These are phyloP conservation scores for Mycosarcoma maydis DNA, from an alignment of 1,284 basidiomycete species.

Conservation along the genomic window DNA sequence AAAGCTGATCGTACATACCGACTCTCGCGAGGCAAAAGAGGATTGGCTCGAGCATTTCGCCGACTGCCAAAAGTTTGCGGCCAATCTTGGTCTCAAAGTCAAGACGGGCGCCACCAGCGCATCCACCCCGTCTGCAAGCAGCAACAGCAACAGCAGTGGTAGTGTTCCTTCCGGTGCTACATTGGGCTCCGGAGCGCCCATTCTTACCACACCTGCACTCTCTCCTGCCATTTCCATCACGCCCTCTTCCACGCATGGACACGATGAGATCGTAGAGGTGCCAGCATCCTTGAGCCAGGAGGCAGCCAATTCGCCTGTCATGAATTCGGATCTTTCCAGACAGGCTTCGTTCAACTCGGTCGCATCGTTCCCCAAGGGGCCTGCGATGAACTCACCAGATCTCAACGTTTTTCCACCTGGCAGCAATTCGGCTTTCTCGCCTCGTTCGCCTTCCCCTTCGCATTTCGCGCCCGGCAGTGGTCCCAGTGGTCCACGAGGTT, in stretches of 20 bases:
- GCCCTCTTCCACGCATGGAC: conserved; percentile 41
- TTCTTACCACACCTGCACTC: conserved; percentile 26
- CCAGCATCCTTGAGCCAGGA: conserved; percentile 10
- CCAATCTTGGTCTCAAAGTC: conserved; percentile 67
- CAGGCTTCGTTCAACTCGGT: conserved; percentile 57
- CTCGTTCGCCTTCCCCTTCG: conserved; percentile 41
- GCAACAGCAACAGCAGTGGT: too few species aligned
- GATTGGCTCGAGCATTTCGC: conserved; percentile 78
- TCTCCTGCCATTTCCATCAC: conserved; percentile 61
- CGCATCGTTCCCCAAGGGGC: conserved; percentile 47
- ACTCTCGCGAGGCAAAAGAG: conserved; percentile 75
- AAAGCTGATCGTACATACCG: conserved; percentile 76
- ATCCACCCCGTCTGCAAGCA: conserved; percentile 6
- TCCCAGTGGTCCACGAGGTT: conserved; percentile 10
- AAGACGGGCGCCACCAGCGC: conserved; percentile 33
- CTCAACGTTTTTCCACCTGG: conserved; percentile 16
- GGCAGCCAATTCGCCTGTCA: conserved; percentile 13
- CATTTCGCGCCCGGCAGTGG: conserved; percentile 27
- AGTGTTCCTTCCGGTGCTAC: conserved; percentile 5
- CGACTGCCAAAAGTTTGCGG: conserved; percentile 85
- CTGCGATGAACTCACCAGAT: conserved; percentile 38
- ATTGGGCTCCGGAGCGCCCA: conserved; percentile 12
- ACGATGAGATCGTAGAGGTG: conserved; percentile 8
- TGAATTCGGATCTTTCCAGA: conserved; percentile 40
- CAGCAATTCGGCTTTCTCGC: conserved; percentile 21